Evolutionary conservation across 257 asterid species (phyloP), one percentile per base, ranked within the genome.

Genomic region (Capsicum pubescens): DNA sequence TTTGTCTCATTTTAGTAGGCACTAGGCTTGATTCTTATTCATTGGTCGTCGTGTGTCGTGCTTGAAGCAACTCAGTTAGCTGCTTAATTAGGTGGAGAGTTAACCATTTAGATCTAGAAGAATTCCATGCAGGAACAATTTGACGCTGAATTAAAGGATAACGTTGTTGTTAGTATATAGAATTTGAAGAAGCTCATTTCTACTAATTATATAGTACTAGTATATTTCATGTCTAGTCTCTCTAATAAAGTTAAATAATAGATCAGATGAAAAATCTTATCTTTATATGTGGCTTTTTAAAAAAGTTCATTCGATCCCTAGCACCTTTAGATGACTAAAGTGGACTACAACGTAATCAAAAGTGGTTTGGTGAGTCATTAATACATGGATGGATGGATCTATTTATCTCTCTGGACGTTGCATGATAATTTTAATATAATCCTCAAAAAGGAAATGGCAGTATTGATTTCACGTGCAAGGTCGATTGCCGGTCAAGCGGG

Each of bases 311-410:
- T 74, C 44, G 19, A 52, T 74, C 42, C n/a, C 7, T 10, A 35
- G 12, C 4, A 4, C 39, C 13, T 54, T 71, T 21, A 21, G 81
- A 76, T 52, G 81, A 26, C 48, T 76, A 26, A 52, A 76, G 63
- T 52, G 81, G 81, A 54, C 81, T 19, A 71, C 26, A 54, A 76
- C 48, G 78, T 42, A 76, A 52, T 11, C 61, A 76, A 21, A 77
- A 77, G 82, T 77, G 82, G 64, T 77, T 54, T 77, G 50, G 48
- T 52, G 82, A 77, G 64, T 54, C 82, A 77, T 26, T 52, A 26
- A 76, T 52, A 36, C 17, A 32, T 35, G 9, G 32, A 26, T 35
- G 9, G 66, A 8, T n/a, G 5, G 5, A n/a, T 59, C 7, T 60
- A 69, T 26, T 0, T 76, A 52, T 54, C 81, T 76, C 81, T 76